These are phyloP conservation scores for Aegilops speltoides DNA, from an alignment of 176 grass and related monocot genomes.

Conservation along the genomic window DNA sequence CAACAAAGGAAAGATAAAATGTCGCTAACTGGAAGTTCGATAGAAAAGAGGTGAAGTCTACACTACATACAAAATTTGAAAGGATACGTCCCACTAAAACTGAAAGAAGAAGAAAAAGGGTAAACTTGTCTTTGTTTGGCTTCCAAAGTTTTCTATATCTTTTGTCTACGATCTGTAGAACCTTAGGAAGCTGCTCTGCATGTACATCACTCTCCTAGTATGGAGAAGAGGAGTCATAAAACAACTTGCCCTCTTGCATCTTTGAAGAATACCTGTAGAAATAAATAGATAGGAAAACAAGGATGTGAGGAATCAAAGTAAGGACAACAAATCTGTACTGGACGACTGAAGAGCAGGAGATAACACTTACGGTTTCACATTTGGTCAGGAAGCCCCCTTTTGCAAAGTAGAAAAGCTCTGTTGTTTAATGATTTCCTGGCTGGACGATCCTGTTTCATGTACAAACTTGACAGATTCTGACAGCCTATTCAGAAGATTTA, in stretches of 20 bases:
- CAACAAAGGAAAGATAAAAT: neutral
- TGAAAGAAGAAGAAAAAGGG: neutral
- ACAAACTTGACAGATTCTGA: constrained; percentile 95
- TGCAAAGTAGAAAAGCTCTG: constrained; percentile 34
- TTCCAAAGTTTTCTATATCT: constrained; percentile 3
- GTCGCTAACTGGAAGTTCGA: neutral
- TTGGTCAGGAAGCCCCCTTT: constrained; percentile 40
- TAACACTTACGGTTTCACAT: constrained; percentile 17
- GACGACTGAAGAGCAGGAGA: neutral
- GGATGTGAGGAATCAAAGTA: neutral
- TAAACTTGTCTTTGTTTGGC: constrained; percentile 10
- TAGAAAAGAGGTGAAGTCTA: neutral
- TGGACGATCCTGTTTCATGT: constrained; percentile 64
- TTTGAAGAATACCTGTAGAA: constrained; percentile 24
- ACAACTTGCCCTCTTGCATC: constrained; percentile 12
- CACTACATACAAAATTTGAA: constrained; percentile 15
- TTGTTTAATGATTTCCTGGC: constrained; percentile 56
- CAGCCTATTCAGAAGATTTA: constrained; percentile 91
- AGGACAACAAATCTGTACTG: neutral
- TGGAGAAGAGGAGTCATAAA: neutral
- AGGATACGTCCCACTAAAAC: neutral
- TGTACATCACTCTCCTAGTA: constrained; percentile 22
- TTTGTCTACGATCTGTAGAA: constrained; percentile 25
- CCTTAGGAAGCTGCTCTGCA: constrained; percentile 24
- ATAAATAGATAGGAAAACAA: neutral